Evolutionary conservation across 192 early-diverging fungal genomes (phyloP), one percentile per base, ranked within the genome.

Genomic region (Backusella liffmaniae): DNA sequence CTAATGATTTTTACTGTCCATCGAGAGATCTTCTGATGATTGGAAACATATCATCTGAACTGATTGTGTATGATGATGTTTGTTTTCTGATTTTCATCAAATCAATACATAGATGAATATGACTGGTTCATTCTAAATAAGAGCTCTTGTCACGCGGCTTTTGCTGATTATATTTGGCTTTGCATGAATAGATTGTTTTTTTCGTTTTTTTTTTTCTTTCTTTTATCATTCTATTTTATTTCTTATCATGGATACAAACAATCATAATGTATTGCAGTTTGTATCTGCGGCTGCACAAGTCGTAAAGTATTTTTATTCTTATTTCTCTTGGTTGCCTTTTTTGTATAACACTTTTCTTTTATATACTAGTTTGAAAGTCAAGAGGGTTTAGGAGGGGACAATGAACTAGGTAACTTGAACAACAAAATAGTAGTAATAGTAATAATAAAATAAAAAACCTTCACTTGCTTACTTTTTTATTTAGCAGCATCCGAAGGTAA

Each of bases 231-330:
- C 13, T 67, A 29, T 34, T 15, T 66, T 44, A 13, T 49, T n/a
- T 49, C 16, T 49, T n/a, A 67, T 15, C 23, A 83, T 83, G 82
- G 75, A 79, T 41, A 59, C 59, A 23, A 51, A 59, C 10, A 76
- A 79, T 65, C 82, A 83, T 53, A 73, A 72, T n/a, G 74, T 83
- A 41, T 53, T 83, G 35, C 82, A 83, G 66, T 77, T 83, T 75
- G 71, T 83, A 23, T 76, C 82, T 46, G 78, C 77, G 12, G 82
- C 82, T 66, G 82, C 78, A 5, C 71, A 77, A 77, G 72, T 74
- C 5, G 82, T 82, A 75, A 49, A 49, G 46, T 49, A 44, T 44
- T 6, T 74, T 67, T 67, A 32, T 32, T 32, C 32, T 21, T 32
- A 15, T 41, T 13, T 26, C n/a, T 36, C 16, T 51, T 72, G 30